Percentiles rank a stretch among this genome's conserved stretches.
Conservation (phyloP, 139 green algal genomes). For the Tetratostichococcus sp. region DNA sequence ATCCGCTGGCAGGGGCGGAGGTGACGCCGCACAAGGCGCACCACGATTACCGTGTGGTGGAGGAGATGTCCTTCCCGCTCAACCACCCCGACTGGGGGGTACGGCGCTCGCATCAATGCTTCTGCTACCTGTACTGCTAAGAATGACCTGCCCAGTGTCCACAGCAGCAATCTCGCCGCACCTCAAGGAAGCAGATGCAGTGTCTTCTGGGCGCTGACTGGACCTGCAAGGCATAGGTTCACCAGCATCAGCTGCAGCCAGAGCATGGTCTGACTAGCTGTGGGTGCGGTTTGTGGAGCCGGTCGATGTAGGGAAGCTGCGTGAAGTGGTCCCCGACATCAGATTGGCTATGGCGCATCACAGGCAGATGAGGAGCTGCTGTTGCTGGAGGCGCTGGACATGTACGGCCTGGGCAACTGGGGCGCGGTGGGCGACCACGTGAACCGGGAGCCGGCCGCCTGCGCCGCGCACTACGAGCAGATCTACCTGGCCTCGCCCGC, state of each 20-base stretch:
- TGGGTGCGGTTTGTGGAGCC: too few species aligned
- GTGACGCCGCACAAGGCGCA: slow-evolving; percentile 67
- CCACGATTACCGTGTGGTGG: slow-evolving; percentile 84
- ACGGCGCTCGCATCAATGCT: slow-evolving; percentile 14
- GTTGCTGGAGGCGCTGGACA: slow-evolving; percentile 89
- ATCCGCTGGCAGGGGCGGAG: slow-evolving; percentile 44
- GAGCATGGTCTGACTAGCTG: too few species aligned
- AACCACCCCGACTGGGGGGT: slow-evolving; percentile 85
- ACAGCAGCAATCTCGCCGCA: too few species aligned
- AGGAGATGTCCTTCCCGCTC: slow-evolving; percentile 91
- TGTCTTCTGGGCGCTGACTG: too few species aligned
- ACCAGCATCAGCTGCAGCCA: too few species aligned
- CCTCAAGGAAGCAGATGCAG: too few species aligned
- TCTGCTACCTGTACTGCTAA: too few species aligned
- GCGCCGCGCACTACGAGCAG: slow-evolving; percentile 72
- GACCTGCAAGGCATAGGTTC: too few species aligned
- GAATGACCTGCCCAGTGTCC: too few species aligned
- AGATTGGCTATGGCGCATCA: too few species aligned
- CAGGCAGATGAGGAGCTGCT: slow-evolving; percentile 94
- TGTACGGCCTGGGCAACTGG: slow-evolving; percentile 92
- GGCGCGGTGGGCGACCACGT: slow-evolving; percentile 78
- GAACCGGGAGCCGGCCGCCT: slow-evolving; percentile 39
- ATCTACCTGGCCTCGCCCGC: slow-evolving; percentile 69
- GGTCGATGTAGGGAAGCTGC: too few species aligned
- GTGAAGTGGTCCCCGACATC: too few species aligned